phyloP scores from a whole-genome alignment of 2,329 filamentous ascomycete genomes.

The Penicillium sp. region DNA sequence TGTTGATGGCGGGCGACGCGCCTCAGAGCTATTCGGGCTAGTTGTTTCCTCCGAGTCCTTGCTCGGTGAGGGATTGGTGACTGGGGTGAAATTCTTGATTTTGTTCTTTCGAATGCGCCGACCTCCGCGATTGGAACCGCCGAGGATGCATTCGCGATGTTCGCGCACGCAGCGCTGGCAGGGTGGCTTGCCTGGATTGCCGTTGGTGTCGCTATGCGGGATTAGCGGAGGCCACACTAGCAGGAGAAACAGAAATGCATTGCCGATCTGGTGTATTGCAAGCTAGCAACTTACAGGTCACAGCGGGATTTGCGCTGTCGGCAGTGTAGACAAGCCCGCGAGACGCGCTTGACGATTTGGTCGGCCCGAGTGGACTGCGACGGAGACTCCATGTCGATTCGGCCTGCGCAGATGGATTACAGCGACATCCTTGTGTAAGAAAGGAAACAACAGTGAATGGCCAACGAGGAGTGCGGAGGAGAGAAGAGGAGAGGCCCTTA shows the following conservation, averaged over 20 bases:
- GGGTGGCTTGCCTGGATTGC: slow-evolving; percentile 56
- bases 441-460: too few species aligned
- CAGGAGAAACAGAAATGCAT: too few species aligned
- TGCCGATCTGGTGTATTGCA: slow-evolving; percentile 15
- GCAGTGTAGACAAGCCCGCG: slow-evolving; percentile 54
- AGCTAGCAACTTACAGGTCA: slow-evolving; percentile 52
- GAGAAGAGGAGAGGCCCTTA: background rate
- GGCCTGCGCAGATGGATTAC: slow-evolving; percentile 10
- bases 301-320: slow-evolving; percentile 56
- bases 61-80: slow-evolving; percentile 25
- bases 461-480: slow-evolving; percentile 3
- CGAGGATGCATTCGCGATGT: slow-evolving; percentile 62
- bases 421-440: slow-evolving; percentile 14
- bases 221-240: slow-evolving; percentile 28
- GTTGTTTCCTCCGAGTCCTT: slow-evolving; percentile 33
- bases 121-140: slow-evolving; percentile 63
- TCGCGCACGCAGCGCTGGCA: slow-evolving; percentile 63
- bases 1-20: slow-evolving; percentile 27
- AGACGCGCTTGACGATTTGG: slow-evolving; percentile 50
- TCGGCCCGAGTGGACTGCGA: slow-evolving; percentile 28
- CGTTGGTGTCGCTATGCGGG: slow-evolving; percentile 47
- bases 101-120: slow-evolving; percentile 61
- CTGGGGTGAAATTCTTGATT: slow-evolving; percentile 39
- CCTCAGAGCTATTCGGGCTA: slow-evolving; percentile 33
- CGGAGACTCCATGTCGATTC: slow-evolving; percentile 23